Evolutionary conservation across 305 asterid species (phyloP).

Genomic region (Lippia alba): DNA sequence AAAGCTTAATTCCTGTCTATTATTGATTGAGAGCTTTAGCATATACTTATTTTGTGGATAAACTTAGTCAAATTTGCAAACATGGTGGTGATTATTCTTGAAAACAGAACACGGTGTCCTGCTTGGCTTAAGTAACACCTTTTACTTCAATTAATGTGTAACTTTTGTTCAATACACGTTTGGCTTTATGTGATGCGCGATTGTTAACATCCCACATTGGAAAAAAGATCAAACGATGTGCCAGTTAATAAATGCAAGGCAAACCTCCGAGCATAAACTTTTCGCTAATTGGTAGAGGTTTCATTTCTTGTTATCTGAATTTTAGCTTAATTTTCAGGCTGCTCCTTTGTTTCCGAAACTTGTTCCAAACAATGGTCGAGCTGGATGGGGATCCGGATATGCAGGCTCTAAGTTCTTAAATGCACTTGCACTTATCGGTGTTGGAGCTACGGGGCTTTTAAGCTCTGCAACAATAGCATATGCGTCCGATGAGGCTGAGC

Average conservation of each 20-base stretch:
- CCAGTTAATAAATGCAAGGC: too few relatives aligned
- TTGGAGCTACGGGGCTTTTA: constrained; percentile 67
- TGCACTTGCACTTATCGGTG: constrained; percentile 64
- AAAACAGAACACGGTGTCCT: background rate
- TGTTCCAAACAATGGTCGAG: constrained; percentile 52
- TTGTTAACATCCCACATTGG: too few relatives aligned
- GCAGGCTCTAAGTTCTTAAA: constrained; percentile 51
- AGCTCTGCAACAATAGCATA: constrained; percentile 61
- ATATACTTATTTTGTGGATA: constrained; percentile 11
- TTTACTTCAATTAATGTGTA: background rate
- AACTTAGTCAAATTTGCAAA: background rate
- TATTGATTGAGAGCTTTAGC: background rate
- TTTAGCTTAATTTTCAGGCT: constrained; percentile 41
- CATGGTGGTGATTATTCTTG: constrained; percentile 1
- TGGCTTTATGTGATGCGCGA: constrained; percentile 10
- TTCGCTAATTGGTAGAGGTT: constrained; percentile 10
- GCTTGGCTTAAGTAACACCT: background rate
- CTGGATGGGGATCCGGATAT: constrained; percentile 43
- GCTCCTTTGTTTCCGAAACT: constrained; percentile 47
- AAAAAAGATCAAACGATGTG: too few relatives aligned
- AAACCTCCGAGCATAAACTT: too few relatives aligned
- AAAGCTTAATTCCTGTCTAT: background rate
- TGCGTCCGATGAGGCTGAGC: constrained; percentile 76
- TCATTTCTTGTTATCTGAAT: constrained; percentile 8
- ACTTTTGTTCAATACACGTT: too few relatives aligned